Evolutionary conservation across 306 rosid genomes (phyloP).

Genomic region (Spatholobus suberectus): DNA sequence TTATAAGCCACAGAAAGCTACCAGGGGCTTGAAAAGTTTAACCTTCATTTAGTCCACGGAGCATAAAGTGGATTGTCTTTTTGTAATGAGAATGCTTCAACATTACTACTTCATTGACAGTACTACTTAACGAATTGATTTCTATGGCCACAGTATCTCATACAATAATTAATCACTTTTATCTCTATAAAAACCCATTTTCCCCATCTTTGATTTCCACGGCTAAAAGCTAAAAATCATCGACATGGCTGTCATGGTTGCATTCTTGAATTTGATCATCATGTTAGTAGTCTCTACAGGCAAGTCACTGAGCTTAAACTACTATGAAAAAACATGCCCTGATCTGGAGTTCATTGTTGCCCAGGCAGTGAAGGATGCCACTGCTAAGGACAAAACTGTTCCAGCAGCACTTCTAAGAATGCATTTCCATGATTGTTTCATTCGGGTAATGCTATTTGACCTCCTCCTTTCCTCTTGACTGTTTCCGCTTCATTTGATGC

Average conservation of each 20-base stretch:
- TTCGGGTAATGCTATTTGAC: constrained; percentile 58
- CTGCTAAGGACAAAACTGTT: constrained; percentile 65
- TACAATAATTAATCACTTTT: constrained; percentile 29
- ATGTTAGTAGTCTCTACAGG: constrained; percentile 47
- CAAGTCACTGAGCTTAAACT: constrained; percentile 68
- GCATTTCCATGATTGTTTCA: constrained; percentile 90
- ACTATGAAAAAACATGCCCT: constrained; percentile 82
- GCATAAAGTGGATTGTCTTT: constrained; percentile 51
- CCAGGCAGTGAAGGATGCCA: constrained; percentile 47
- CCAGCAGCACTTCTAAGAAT: constrained; percentile 79
- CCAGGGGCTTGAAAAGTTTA: constrained; percentile 2
- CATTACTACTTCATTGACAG: constrained; percentile 55
- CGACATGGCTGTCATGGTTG: constrained; percentile 51
- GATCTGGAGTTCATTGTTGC: constrained; percentile 59
- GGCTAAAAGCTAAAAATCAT: constrained; percentile 36
- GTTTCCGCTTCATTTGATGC: background rate
- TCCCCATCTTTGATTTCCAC: constrained; percentile 36
- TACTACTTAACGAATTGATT: constrained; percentile 49
- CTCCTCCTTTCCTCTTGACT: background rate
- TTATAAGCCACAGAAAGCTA: background rate
- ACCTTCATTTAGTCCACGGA: constrained; percentile 6
- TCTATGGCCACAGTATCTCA: constrained; percentile 51
- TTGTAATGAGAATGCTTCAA: constrained; percentile 59
- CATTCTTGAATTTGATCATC: constrained; percentile 55
- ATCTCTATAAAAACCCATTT: constrained; percentile 52